Evolutionary conservation across 129 eudicot species (phyloP).

Genomic region (Calendula officinalis): DNA sequence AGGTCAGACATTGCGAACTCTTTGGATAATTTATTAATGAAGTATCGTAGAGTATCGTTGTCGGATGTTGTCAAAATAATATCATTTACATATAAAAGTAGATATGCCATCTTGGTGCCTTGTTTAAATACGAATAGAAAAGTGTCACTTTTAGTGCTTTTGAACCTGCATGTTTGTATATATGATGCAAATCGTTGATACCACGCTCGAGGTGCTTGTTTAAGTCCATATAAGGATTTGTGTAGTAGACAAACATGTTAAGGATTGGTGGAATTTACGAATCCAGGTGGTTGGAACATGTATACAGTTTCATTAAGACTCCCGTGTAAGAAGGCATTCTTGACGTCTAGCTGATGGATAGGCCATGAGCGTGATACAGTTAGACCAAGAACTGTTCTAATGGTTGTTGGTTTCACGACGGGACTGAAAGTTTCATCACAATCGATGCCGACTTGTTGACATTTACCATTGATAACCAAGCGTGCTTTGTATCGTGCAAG

Average conservation of each 20-base stretch:
- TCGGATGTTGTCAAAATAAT: neutral
- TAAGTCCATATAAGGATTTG: too few species aligned
- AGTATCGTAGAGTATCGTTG: too few species aligned
- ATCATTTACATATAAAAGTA: too few species aligned
- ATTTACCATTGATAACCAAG: too few species aligned
- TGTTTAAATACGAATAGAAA: neutral
- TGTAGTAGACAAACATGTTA: neutral
- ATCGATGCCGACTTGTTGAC: too few species aligned
- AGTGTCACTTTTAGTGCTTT: conserved; percentile 5
- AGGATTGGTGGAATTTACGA: neutral
- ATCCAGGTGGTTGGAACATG: conserved; percentile 6
- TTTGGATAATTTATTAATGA: too few species aligned
- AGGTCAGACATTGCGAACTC: too few species aligned
- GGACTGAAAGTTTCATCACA: too few species aligned
- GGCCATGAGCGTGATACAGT: neutral
- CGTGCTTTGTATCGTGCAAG: too few species aligned
- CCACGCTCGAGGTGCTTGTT: conserved; percentile 8
- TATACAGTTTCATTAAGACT: too few species aligned
- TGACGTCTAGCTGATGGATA: too few species aligned
- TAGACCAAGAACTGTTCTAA: neutral
- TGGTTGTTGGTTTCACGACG: neutral
- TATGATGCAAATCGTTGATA: neutral
- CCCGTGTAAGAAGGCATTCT: too few species aligned
- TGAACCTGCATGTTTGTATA: neutral
- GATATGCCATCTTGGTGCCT: neutral